Conservation (phyloP, 139 green algal genomes). For the Raphidocelis subcapitata region DNA sequence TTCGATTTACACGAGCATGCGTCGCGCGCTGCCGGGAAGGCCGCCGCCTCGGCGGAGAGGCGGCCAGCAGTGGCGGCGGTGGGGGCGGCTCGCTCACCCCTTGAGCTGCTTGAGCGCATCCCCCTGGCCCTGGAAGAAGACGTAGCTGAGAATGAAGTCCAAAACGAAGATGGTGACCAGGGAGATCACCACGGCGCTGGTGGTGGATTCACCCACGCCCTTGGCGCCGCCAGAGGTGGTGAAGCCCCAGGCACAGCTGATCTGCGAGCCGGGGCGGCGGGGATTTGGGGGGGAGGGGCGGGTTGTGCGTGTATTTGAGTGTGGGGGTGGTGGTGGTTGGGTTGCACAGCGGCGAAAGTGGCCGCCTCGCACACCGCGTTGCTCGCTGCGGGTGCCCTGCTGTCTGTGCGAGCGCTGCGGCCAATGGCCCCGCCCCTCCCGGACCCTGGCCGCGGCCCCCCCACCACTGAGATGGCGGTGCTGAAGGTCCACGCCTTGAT, state of each 20-base stretch:
- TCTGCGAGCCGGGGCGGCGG: slow-evolving; percentile 35
- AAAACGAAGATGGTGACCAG: slow-evolving; percentile 97
- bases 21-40: too few species aligned
- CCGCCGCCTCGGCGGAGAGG: too few species aligned
- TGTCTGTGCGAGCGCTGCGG: too few species aligned
- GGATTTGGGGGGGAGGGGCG: too few species aligned
- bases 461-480: slow-evolving; percentile 80
- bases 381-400: too few species aligned
- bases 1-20: too few species aligned
- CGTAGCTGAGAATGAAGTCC: slow-evolving; percentile 95
- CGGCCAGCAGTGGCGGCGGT: too few species aligned
- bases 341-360: too few species aligned
- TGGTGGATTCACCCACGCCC: slow-evolving; percentile 97
- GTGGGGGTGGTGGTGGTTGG: too few species aligned
- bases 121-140: slow-evolving; percentile 91
- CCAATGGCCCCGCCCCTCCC: too few species aligned
- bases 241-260: slow-evolving; percentile 96
- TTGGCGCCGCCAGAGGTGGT: slow-evolving; percentile 98
- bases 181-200: slow-evolving; percentile 95
- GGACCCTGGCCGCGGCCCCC: background rate
- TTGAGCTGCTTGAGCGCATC: slow-evolving; percentile 58
- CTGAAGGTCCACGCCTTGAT: slow-evolving; percentile 96
- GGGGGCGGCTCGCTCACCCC: background rate
- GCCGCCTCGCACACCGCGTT: too few species aligned
- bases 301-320: too few species aligned